Evolutionary conservation across 768 basidiomycete genomes (phyloP), one percentile per base, ranked within the genome.

Genomic region (Tricholomella constricta): DNA sequence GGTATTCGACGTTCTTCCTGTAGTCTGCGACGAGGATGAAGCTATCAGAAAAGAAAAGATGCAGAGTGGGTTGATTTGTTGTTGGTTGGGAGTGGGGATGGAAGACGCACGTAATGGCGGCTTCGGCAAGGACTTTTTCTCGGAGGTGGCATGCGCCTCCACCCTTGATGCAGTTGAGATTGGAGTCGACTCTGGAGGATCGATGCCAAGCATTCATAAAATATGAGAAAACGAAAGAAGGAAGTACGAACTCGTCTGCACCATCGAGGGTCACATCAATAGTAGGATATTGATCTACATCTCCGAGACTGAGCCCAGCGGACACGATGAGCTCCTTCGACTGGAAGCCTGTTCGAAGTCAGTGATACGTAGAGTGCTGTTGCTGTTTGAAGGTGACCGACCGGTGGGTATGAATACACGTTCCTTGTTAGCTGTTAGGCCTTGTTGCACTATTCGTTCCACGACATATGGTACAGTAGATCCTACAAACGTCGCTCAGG

Each of bases 191-290:
- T 72, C 94, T 96, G 65, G 26, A 40, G 41, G 17, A 34, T 7
- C n/a, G 8, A 19, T 51, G 0, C 42, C 15, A 12, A 19, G 32
- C 10, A 31, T 8, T 25, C 22, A 19, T 41, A 37, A n/a, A 22
- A 43, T 34, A 19, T 44, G 34, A 37, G 19, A 38, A 22, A 9
- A 40, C 6, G 1, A 2, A 14, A 11, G 15, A 53, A 19, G 25
- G 43, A 34, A 46, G 1, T 1, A 70, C 91, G 59, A 59, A 95
- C 92, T 98, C 96, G 57, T 98, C 96, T 2, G 96, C 96, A 38
- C 96, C 96, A 65, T 99, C 97, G 37, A 99, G 84, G 1, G 95
- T 98, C n/a, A 98, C 91, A 63, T 99, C 97, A 49, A 98, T 88
- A 1, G 78, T 75, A 4, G 89, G 86, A 70, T 89, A 94, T 66